These are phyloP conservation scores for Suillus placidus DNA, from an alignment of 768 basidiomycete genomes.

Conservation along the genomic window DNA sequence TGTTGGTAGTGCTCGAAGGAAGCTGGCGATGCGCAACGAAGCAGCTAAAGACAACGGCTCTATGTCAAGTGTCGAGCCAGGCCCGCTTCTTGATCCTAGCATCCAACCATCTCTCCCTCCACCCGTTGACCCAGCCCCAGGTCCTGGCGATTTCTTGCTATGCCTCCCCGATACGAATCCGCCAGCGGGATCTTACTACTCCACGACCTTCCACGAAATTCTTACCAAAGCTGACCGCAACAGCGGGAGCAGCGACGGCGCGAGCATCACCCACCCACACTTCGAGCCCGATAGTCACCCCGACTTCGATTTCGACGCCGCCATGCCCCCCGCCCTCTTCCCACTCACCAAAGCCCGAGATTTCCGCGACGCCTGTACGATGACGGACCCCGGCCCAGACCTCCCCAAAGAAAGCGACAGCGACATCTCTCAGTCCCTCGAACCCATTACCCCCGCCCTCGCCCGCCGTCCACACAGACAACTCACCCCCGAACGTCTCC, in stretches of 20 bases:
- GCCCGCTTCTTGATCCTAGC: not conserved
- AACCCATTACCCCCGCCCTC: not conserved
- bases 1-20: constrained; percentile 1
- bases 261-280: not conserved
- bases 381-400: not conserved
- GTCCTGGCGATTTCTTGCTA: not conserved
- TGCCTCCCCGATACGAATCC: constrained; percentile 4
- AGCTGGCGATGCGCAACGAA: constrained; percentile 1
- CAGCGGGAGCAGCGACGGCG: not conserved
- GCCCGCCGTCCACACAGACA: constrained; percentile 5
- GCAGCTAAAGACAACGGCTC: not conserved
- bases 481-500: constrained; percentile 3
- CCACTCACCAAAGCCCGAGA: not conserved
- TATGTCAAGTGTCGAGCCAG: constrained; percentile 3
- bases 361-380: not conserved
- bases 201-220: constrained; percentile 6
- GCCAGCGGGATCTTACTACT: not conserved
- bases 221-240: not conserved
- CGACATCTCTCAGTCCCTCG: not conserved
- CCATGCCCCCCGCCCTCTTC: not conserved
- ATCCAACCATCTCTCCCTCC: not conserved
- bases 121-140: not conserved
- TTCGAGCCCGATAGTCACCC: not conserved
- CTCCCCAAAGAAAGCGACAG: not conserved
- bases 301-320: not conserved